Evolutionary conservation across 2,329 filamentous ascomycete genomes (phyloP), one percentile per base, ranked within the genome.

Genomic region (Thelonectria olida): DNA sequence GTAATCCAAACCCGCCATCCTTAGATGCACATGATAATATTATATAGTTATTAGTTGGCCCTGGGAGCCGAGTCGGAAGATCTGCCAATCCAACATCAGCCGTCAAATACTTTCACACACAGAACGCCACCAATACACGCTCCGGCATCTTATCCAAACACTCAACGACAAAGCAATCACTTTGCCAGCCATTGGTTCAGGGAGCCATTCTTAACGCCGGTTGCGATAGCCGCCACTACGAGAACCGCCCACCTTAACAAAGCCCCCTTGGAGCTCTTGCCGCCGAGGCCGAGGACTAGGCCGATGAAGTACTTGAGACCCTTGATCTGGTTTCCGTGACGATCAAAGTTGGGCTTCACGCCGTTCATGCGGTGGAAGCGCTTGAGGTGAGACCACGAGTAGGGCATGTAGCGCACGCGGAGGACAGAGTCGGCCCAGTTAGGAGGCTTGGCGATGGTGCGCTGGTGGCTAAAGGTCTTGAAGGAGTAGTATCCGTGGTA

Each of bases 371-470:
- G 73, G 49, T 79, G 69, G 63, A 84, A 76, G 48, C 81, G 76
- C 44, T 77, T 74, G 58, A 87, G 78, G 63, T 84, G 75, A 15
- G 69, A 72, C 68, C 74, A 74, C 34, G 78, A 76, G 75, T 88
- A 90, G 3, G 88, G 88, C 79, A 88, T 85, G 78, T 91, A 91
- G 62, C 92, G 85, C 53, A 92, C 82, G 60, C 85, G 83, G 67
- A 95, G 79, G 62, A 93, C 72, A 38, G 78, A 64, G 27, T 80
- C 78, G 34, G 73, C 66, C 79, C 78, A 80, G 58, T 53, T 61
- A 6, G 79, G 79, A 6, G 77, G 70, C 44, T 74, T 66, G 51
- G 76, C 72, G 34, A 80, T 74, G 64, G 73, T 71, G 36, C 79
- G 78, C 57, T 74, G 72, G 68, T 81, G 79, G 54, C 74, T 77